A percentile compares a stretch with the other conserved stretches of the same genome.
phyloP scores from a whole-genome alignment of 305 asterid genomes.

The Nicotiana rustica region DNA sequence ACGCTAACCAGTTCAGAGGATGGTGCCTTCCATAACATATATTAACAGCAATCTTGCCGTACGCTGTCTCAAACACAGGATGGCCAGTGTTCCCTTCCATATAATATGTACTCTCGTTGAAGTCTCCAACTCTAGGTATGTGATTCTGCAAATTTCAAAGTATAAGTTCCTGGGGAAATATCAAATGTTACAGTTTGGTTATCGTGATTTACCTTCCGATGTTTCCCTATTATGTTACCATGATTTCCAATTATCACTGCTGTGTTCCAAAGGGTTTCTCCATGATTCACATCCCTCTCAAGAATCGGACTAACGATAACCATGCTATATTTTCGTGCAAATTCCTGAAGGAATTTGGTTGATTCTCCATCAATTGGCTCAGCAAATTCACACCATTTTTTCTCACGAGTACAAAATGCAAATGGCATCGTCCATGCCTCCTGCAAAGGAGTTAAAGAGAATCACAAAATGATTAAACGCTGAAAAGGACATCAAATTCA shows the following conservation, averaged over 20 bases:
- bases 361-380: constrained; percentile 93
- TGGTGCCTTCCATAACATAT: constrained; percentile 98
- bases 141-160: constrained; percentile 70
- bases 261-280: constrained; percentile 91
- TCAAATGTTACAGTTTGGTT: constrained; percentile 28
- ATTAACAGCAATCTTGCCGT: constrained; percentile 87
- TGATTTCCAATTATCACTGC: constrained; percentile 88
- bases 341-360: constrained; percentile 78
- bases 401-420: constrained; percentile 98
- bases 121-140: constrained; percentile 97
- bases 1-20: constrained; percentile 97
- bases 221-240: constrained; percentile 93
- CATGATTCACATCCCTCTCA: constrained; percentile 91
- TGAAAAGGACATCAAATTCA: background rate
- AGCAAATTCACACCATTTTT: constrained; percentile 94
- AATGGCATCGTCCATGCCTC: constrained; percentile 99
- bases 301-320: constrained; percentile 90
- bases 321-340: constrained; percentile 82
- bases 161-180: constrained; percentile 22
- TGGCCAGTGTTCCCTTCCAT: constrained; percentile 98
- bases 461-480: constrained; percentile 30
- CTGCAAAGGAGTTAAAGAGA: constrained; percentile 48
- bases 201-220: constrained; percentile 74
- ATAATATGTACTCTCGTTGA: constrained; percentile 92
- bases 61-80: constrained; percentile 95